Evolutionary conservation across 2,329 filamentous ascomycete genomes (phyloP).

Genomic region (Teratosphaeria gauchensis): DNA sequence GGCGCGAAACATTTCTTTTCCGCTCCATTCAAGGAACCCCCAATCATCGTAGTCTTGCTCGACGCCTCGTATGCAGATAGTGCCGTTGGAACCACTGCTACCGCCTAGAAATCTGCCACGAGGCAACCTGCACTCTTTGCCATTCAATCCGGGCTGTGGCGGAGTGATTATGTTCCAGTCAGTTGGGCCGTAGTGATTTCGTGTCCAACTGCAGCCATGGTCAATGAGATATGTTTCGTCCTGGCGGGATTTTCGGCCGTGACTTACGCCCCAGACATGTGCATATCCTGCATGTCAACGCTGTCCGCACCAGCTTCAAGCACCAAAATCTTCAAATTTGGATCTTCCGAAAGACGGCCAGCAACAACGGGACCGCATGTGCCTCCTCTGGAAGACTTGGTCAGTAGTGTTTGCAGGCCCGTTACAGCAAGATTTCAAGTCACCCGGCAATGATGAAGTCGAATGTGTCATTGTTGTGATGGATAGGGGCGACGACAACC

Average conservation of each 20-base stretch:
- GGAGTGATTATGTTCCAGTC: conserved; percentile 38
- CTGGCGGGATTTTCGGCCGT: background rate
- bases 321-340: conserved; percentile 18
- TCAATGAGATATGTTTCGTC: background rate
- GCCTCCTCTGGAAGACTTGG: conserved; percentile 7
- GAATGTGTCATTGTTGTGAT: conserved; percentile 5
- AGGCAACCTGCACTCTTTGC: conserved; percentile 19
- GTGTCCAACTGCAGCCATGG: background rate
- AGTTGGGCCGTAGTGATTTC: conserved; percentile 32
- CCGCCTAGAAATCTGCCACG: conserved; percentile 22
- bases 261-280: conserved; percentile 34
- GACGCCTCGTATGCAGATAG: conserved; percentile 11
- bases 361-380: conserved; percentile 12
- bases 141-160: background rate
- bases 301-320: conserved; percentile 25
- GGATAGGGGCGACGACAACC: background rate
- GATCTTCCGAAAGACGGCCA: conserved; percentile 12
- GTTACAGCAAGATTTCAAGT: background rate
- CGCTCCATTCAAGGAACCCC: conserved; percentile 20
- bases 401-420: background rate
- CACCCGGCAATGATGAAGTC: conserved; percentile 19
- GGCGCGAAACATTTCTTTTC: conserved; percentile 31
- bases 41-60: conserved; percentile 28
- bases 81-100: conserved; percentile 28
- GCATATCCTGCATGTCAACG: conserved; percentile 35